phyloP scores from a whole-genome alignment of 1,284 basidiomycete genomes.

The Sphaerobolus stellatus region DNA sequence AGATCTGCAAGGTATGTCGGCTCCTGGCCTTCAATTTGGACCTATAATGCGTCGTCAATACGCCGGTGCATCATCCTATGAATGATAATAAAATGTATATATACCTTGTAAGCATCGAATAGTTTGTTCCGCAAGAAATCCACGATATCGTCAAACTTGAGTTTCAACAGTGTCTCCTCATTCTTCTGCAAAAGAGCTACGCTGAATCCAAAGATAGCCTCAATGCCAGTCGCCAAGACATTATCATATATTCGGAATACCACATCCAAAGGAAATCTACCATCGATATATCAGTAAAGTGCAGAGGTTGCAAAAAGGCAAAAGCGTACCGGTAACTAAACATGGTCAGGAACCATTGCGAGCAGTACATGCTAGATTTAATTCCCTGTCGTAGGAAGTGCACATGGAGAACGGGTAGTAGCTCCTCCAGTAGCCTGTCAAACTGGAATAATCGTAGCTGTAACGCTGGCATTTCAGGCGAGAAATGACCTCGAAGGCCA shows the following conservation, averaged over 20 bases:
- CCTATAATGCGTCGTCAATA: conserved; percentile 20
- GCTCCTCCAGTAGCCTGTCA: conserved; percentile 90
- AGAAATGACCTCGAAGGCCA: conserved; percentile 92
- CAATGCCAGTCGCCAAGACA: conserved; percentile 94
- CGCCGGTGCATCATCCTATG: conserved; percentile 1
- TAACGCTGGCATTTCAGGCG: conserved; percentile 97
- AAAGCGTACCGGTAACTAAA: conserved; percentile 85
- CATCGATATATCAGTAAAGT: conserved; percentile 3
- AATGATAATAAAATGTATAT: conserved; percentile 14
- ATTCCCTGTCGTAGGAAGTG: conserved; percentile 92
- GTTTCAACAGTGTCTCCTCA: conserved; percentile 71
- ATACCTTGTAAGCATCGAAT: conserved; percentile 79
- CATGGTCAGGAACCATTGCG: conserved; percentile 97
- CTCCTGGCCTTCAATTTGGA: conserved; percentile 28
- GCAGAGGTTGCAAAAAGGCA: not conserved
- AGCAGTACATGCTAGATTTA: conserved; percentile 96
- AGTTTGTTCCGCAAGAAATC: conserved; percentile 76
- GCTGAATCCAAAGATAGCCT: conserved; percentile 95
- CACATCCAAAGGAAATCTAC: conserved; percentile 90
- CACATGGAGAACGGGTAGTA: conserved; percentile 85
- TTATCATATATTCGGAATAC: conserved; percentile 96
- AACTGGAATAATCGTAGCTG: conserved; percentile 90
- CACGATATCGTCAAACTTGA: conserved; percentile 90
- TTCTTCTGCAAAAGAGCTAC: conserved; percentile 86
- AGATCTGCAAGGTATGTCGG: conserved; percentile 66